Conservation (phyloP, 192 early-diverging fungal genomes). For the Funneliformis mosseae region DNA sequence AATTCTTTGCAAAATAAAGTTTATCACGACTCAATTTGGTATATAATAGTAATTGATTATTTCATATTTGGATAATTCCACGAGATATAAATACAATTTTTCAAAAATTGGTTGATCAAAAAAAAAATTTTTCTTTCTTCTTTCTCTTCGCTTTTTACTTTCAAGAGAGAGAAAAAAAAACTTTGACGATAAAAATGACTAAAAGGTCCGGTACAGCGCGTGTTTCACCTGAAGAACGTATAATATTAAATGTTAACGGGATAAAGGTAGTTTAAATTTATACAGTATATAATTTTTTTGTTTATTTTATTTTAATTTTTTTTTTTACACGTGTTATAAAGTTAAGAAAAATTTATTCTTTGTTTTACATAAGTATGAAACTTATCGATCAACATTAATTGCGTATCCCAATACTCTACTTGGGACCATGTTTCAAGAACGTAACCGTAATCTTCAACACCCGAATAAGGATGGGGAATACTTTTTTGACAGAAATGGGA, state of each 20-base stretch:
- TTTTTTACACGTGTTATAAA: background rate
- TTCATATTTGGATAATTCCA: no score
- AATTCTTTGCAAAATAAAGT: no score
- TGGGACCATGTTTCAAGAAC: conserved; percentile 28
- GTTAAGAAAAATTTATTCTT: background rate
- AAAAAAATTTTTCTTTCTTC: no score
- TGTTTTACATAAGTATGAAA: conserved; percentile 26
- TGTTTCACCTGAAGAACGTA: background rate
- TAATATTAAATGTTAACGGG: conserved; percentile 16
- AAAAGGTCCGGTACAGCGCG: background rate
- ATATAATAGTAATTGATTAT: no score
- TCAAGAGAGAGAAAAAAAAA: no score
- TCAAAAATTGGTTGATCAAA: no score
- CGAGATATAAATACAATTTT: no score
- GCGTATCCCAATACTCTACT: conserved; percentile 28
- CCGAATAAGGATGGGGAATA: conserved; percentile 24
- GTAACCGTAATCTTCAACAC: background rate
- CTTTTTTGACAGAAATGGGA: conserved; percentile 31
- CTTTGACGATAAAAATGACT: background rate
- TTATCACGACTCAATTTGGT: no score
- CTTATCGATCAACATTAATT: conserved; percentile 20
- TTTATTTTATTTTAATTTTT: background rate
- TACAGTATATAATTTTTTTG: background rate
- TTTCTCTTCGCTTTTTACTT: no score
- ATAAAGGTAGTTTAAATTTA: background rate